Conservation (phyloP, 768 basidiomycete genomes). For the Butyriboletus loyo region DNA sequence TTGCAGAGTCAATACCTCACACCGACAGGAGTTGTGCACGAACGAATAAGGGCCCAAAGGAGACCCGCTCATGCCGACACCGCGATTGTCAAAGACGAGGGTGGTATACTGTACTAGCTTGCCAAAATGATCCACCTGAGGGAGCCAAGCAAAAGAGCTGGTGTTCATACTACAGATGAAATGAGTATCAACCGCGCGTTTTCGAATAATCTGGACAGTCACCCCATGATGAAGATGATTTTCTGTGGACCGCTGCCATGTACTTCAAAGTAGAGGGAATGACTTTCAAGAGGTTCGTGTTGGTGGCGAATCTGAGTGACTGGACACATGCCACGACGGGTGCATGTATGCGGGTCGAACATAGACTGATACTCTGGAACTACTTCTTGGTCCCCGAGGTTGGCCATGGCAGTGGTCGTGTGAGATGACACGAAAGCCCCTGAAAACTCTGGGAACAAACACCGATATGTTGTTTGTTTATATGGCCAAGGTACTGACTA, state of each 20-base stretch:
- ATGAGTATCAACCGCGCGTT: not conserved
- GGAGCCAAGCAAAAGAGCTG: constrained; percentile 59
- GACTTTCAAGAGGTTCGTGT: constrained; percentile 53
- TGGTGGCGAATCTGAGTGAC: constrained; percentile 52
- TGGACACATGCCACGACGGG: constrained; percentile 73
- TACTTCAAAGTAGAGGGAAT: constrained; percentile 76
- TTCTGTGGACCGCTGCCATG: constrained; percentile 68
- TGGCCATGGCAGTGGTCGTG: constrained; percentile 5
- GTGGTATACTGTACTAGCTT: constrained; percentile 51
- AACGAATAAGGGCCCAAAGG: constrained; percentile 79
- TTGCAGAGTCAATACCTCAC: not conserved
- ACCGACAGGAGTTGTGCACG: constrained; percentile 16
- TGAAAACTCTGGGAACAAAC: no score
- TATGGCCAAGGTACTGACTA: constrained; percentile 3
- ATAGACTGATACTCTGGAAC: constrained; percentile 36
- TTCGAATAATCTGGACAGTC: not conserved
- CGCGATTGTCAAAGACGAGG: constrained; percentile 82
- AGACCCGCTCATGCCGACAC: constrained; percentile 70
- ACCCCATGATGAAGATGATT: constrained; percentile 78
- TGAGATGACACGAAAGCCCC: not conserved
- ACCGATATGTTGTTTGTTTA: no score
- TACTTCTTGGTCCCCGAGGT: constrained; percentile 10
- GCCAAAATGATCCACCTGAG: constrained; percentile 65
- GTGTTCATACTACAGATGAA: constrained; percentile 49
- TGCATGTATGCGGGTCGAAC: constrained; percentile 60